Evolutionary conservation across 2,329 filamentous ascomycete species (phyloP).

Genomic region (Xylogone sp.): DNA sequence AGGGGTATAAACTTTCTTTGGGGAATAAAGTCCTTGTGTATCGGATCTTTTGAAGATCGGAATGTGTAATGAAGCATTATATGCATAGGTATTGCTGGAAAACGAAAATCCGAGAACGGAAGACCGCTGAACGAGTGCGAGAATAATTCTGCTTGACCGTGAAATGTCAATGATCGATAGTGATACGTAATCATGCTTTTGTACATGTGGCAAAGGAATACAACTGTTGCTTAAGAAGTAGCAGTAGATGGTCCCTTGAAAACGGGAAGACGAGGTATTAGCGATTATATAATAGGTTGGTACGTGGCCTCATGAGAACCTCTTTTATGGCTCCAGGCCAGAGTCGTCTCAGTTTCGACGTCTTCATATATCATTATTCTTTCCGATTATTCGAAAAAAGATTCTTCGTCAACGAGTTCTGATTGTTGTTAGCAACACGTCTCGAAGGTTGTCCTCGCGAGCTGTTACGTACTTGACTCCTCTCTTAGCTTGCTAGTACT

Average conservation of each 20-base stretch:
- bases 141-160: neutral
- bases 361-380: neutral
- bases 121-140: neutral
- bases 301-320: neutral
- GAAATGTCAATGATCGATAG: neutral
- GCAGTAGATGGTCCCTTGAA: neutral
- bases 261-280: neutral
- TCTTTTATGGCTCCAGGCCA: constrained; percentile 20
- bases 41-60: too few relatives aligned
- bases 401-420: constrained; percentile 28
- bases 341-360: constrained; percentile 13
- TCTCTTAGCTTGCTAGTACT: constrained; percentile 22
- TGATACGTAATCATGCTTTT: neutral
- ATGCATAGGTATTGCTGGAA: neutral
- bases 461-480: constrained; percentile 21
- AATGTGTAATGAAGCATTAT: too few relatives aligned
- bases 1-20: neutral
- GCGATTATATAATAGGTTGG: neutral
- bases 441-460: constrained; percentile 5
- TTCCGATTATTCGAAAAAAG: constrained; percentile 25
- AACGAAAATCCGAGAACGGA: neutral
- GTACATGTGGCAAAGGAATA: neutral
- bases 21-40: too few relatives aligned
- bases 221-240: neutral
- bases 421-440: neutral